Evolutionary conservation across 2,329 filamentous ascomycete genomes (phyloP).

Genomic region (Colletotrichum sp.): DNA sequence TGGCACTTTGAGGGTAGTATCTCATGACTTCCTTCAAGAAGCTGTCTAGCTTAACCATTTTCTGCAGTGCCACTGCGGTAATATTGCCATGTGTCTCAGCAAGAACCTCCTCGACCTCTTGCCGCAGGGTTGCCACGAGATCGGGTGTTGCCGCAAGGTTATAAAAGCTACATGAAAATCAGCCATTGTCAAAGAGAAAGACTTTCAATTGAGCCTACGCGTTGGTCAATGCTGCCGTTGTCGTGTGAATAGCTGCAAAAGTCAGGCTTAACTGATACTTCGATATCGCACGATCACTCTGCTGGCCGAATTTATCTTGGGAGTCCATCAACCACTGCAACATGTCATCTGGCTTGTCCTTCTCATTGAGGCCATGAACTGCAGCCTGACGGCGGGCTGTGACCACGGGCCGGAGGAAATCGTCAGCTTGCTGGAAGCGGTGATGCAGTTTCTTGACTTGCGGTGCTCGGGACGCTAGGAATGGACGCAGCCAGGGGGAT

Average conservation of each 20-base stretch:
- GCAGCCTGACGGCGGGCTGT: constrained; percentile 24
- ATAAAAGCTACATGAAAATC: constrained; percentile 41
- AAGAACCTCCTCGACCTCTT: constrained; percentile 51
- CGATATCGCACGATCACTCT: constrained; percentile 39
- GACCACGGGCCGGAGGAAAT: constrained; percentile 41
- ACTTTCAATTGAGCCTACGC: constrained; percentile 28
- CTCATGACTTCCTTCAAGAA: constrained; percentile 38
- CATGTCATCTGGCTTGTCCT: constrained; percentile 47
- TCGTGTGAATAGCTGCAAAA: constrained; percentile 59
- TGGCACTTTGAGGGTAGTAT: constrained; percentile 5
- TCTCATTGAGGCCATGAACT: constrained; percentile 27
- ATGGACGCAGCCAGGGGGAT: constrained; percentile 35
- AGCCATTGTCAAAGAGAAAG: not conserved
- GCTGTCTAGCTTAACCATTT: constrained; percentile 44
- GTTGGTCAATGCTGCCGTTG: constrained; percentile 48
- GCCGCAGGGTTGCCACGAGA: constrained; percentile 52
- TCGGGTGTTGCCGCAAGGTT: constrained; percentile 56
- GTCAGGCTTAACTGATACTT: constrained; percentile 47
- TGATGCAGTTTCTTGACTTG: constrained; percentile 34
- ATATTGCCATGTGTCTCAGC: constrained; percentile 34
- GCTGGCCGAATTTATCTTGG: constrained; percentile 34
- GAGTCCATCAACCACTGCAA: constrained; percentile 50
- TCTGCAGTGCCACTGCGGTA: constrained; percentile 36
- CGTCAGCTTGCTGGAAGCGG: constrained; percentile 35
- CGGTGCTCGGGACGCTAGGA: constrained; percentile 35